phyloP scores from a whole-genome alignment of 192 early-diverging fungal genomes.

The Umbelopsis vinacea region DNA sequence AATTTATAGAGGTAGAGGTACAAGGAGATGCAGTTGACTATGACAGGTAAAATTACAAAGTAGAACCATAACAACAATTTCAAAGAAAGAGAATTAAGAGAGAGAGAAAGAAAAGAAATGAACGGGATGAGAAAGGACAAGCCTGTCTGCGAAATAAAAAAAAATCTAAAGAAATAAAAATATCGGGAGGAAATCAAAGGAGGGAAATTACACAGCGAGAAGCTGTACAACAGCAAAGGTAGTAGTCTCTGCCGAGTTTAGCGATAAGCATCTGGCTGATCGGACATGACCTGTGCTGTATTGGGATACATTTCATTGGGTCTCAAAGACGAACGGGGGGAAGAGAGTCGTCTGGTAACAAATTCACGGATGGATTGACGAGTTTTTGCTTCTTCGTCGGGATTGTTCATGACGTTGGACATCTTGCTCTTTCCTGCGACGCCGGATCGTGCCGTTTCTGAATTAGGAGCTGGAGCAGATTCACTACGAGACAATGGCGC shows the following conservation, averaged over 20 bases:
- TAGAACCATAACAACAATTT: slow-evolving; percentile 4
- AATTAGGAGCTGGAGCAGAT: not conserved
- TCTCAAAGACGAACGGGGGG: not conserved
- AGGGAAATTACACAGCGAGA: not conserved
- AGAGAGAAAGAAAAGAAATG: too few relatives aligned
- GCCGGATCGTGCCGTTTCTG: not conserved
- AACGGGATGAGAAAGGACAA: not conserved
- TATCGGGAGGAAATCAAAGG: not conserved
- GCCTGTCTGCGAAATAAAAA: not conserved
- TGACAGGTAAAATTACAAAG: slow-evolving; percentile 18
- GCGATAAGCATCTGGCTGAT: not conserved
- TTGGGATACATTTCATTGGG: not conserved
- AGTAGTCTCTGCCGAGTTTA: not conserved
- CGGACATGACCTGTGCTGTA: not conserved
- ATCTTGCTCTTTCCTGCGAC: slow-evolving; percentile 1
- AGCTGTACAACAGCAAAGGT: not conserved
- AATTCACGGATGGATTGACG: slow-evolving; percentile 10
- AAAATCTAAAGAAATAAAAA: not conserved
- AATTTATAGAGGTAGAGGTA: slow-evolving; percentile 17
- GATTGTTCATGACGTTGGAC: not conserved
- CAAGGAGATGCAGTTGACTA: not conserved
- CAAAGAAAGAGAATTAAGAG: not conserved
- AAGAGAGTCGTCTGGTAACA: slow-evolving; percentile 4
- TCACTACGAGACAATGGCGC: slow-evolving; percentile 4
- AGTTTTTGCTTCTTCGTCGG: not conserved